A percentile compares a stretch with the other conserved stretches of the same genome.
Evolutionary conservation across 208 protist genomes (phyloP).

Genomic region (Wallacemonas sp.): DNA sequence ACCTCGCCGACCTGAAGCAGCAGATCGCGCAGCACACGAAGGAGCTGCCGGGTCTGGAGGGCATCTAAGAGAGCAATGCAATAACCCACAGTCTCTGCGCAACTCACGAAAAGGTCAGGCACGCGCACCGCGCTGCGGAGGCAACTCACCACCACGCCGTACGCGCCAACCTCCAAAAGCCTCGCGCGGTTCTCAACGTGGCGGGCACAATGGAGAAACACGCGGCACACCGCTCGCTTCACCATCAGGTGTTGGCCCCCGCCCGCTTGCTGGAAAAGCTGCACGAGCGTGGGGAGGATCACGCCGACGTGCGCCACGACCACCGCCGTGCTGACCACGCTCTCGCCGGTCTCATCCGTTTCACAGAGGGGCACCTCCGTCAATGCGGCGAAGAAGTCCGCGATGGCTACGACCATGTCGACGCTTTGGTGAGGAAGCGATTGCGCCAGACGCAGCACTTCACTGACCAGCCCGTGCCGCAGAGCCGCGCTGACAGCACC

Average conservation of each 20-base stretch:
- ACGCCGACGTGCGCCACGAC: conserved; percentile 54
- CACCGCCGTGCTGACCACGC: conserved; percentile 28
- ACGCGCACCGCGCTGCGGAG: conserved; percentile 14
- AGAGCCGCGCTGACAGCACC: conserved; percentile 26
- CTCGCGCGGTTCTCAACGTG: conserved; percentile 27
- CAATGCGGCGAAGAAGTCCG: conserved; percentile 42
- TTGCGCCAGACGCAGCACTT: conserved; percentile 37
- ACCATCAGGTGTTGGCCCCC: conserved; percentile 37
- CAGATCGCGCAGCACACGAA: conserved; percentile 37
- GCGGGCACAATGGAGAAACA: conserved; percentile 45
- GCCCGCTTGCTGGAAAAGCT: conserved; percentile 18
- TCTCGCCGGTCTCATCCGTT: neutral
- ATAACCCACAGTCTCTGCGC: conserved; percentile 50
- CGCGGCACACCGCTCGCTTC: conserved; percentile 32
- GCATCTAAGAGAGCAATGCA: conserved; percentile 48
- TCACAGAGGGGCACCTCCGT: conserved; percentile 24
- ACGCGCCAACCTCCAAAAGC: conserved; percentile 46
- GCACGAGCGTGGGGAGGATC: conserved; percentile 38
- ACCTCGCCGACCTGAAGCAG: conserved; percentile 37
- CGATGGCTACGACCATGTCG: conserved; percentile 36
- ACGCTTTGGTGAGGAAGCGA: conserved; percentile 25
- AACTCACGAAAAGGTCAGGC: conserved; percentile 31
- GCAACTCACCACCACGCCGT: conserved; percentile 28
- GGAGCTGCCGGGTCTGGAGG: conserved; percentile 54
- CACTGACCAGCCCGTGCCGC: conserved; percentile 29